Evolutionary conservation across 352 stramenopile genomes (phyloP).

Genomic region (Peronospora belbahrii): DNA sequence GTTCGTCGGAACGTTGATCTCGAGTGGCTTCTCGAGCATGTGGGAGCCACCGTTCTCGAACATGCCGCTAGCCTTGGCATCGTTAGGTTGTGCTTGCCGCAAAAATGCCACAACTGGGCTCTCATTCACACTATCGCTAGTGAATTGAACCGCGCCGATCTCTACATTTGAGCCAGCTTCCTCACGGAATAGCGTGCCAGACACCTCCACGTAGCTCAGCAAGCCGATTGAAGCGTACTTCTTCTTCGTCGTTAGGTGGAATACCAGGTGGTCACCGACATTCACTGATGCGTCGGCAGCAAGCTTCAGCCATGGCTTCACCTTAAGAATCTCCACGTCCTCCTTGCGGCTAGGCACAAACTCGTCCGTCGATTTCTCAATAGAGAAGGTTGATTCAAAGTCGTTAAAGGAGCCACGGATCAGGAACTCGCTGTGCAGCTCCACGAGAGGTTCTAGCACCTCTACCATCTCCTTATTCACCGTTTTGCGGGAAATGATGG

Average conservation of each 20-base stretch:
- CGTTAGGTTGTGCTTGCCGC: slow-evolving; percentile 23
- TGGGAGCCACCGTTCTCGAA: slow-evolving; percentile 56
- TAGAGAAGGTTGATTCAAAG: slow-evolving; percentile 67
- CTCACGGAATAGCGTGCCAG: slow-evolving; percentile 36
- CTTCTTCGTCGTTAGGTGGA: slow-evolving; percentile 47
- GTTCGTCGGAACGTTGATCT: slow-evolving; percentile 54
- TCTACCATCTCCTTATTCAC: slow-evolving; percentile 45
- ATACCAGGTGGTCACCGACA: slow-evolving; percentile 42
- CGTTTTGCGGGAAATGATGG: slow-evolving; percentile 55
- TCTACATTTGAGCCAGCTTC: slow-evolving; percentile 28
- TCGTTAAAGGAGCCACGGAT: slow-evolving; percentile 75
- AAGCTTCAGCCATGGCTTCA: slow-evolving; percentile 61
- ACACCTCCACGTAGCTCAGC: slow-evolving; percentile 42
- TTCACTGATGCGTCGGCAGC: slow-evolving; percentile 15
- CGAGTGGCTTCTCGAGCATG: slow-evolving; percentile 54
- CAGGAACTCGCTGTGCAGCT: slow-evolving; percentile 78
- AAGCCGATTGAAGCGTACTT: slow-evolving; percentile 38
- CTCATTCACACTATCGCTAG: slow-evolving; percentile 33
- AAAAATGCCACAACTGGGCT: slow-evolving; percentile 46
- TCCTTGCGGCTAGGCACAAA: slow-evolving; percentile 34
- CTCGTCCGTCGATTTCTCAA: slow-evolving; percentile 34
- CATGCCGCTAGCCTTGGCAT: slow-evolving; percentile 19
- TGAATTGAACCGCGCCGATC: slow-evolving; percentile 29
- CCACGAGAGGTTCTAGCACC: slow-evolving; percentile 54
- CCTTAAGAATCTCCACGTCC: slow-evolving; percentile 49